Evolutionary conservation across 1,139 yeast genomes (phyloP).

Genomic region (Saccharomyces hybrid): DNA sequence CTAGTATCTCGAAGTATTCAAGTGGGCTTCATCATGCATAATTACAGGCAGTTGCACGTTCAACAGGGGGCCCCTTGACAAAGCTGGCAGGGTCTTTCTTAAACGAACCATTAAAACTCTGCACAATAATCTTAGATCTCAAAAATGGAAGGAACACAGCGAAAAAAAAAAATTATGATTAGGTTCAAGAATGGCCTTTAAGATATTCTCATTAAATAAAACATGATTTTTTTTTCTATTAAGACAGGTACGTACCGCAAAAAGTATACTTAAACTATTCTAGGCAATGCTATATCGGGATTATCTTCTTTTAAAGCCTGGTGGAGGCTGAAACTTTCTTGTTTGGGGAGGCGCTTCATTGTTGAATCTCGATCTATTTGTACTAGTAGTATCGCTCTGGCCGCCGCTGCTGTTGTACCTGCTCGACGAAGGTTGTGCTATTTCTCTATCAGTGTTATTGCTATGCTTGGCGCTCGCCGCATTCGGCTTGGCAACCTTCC

Average conservation of each 20-base stretch:
- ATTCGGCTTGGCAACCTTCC: constrained; percentile 8
- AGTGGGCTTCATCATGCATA: neutral
- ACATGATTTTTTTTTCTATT: neutral
- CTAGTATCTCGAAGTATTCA: neutral
- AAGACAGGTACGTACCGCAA: neutral
- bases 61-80: neutral
- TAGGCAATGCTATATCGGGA: neutral
- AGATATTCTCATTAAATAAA: neutral
- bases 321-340: constrained; percentile 38
- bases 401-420: constrained; percentile 4
- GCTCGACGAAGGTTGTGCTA: neutral
- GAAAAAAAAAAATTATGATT: neutral
- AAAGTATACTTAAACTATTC: neutral
- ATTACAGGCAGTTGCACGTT: neutral
- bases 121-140: neutral
- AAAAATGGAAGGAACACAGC: neutral
- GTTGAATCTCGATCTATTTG: constrained; percentile 17
- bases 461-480: constrained; percentile 14
- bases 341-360: constrained; percentile 21
- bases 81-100: neutral
- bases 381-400: constrained; percentile 3
- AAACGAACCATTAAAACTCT: neutral
- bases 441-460: constrained; percentile 10
- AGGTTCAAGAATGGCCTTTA: neutral
- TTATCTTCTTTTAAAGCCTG: constrained; percentile 34